Conservation (phyloP, 140 eudicot genomes). For the Senecio squalidus region DNA sequence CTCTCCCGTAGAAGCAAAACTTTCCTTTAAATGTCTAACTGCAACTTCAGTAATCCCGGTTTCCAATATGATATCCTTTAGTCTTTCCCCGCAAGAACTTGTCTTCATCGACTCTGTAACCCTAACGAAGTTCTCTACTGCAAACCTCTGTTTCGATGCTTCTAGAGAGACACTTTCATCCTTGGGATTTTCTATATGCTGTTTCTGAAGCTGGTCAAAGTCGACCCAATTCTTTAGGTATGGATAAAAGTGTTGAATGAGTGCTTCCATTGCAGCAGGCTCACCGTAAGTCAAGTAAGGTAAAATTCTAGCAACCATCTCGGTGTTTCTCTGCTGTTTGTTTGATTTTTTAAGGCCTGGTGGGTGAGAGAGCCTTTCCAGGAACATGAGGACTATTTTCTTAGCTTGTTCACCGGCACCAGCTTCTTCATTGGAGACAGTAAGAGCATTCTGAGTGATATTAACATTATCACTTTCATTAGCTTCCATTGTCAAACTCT, state of each 20-base stretch:
- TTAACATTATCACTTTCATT: slow-evolving; percentile 87
- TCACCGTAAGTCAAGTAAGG: slow-evolving; percentile 98
- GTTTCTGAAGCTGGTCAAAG: slow-evolving; percentile 72
- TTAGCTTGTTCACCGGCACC: slow-evolving; percentile 96
- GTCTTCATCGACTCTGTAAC: slow-evolving; percentile 95
- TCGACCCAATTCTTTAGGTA: slow-evolving; percentile 76
- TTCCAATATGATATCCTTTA: slow-evolving; percentile 92
- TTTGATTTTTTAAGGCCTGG: slow-evolving; percentile 75
- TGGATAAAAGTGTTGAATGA: slow-evolving; percentile 81
- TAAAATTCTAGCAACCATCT: slow-evolving; percentile 98
- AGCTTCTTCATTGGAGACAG: slow-evolving; percentile 83
- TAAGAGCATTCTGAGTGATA: slow-evolving; percentile 67
- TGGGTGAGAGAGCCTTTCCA: slow-evolving; percentile 85
- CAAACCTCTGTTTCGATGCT: slow-evolving; percentile 70
- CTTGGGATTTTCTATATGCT: slow-evolving; percentile 56
- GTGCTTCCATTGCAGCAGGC: slow-evolving; percentile 99
- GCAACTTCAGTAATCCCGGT: slow-evolving; percentile 78
- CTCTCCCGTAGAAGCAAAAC: slow-evolving; percentile 77
- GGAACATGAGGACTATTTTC: slow-evolving; percentile 92
- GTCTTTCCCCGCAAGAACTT: slow-evolving; percentile 91
- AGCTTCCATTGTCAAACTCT: slow-evolving; percentile 89
- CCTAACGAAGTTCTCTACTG: slow-evolving; percentile 90
- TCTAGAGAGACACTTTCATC: slow-evolving; percentile 69
- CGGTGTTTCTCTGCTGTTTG: slow-evolving; percentile 97
- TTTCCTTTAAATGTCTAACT: slow-evolving; percentile 54